A percentile compares a stretch with the other conserved stretches of the same genome.
Conservation (phyloP, 371 early-diverging fungal genomes). For the Circinella minor region DNA sequence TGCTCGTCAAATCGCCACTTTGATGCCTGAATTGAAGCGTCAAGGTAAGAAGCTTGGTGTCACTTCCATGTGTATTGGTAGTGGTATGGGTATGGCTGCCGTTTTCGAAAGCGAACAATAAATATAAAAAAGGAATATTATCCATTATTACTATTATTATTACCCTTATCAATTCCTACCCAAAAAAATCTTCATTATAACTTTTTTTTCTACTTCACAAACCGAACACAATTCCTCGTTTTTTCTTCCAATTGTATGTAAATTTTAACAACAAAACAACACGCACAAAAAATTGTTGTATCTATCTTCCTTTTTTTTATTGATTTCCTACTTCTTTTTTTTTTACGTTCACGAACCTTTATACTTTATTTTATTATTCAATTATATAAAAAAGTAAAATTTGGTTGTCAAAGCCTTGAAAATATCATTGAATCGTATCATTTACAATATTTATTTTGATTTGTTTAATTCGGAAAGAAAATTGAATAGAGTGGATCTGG, state of each 20-base stretch:
- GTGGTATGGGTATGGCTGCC: slow-evolving; percentile 97
- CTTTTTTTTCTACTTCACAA: too few species aligned
- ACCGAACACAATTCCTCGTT: neutral
- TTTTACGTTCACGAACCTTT: too few species aligned
- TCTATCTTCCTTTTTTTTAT: neutral
- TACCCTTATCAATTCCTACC: neutral
- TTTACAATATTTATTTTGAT: too few species aligned
- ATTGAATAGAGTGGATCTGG: too few species aligned
- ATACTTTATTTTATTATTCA: too few species aligned
- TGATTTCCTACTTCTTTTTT: too few species aligned
- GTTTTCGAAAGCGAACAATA: slow-evolving; percentile 86
- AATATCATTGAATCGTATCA: too few species aligned
- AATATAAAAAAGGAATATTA: neutral
- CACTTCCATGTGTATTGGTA: slow-evolving; percentile 95
- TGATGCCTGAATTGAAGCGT: slow-evolving; percentile 92
- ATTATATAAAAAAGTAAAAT: too few species aligned
- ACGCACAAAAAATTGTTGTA: neutral
- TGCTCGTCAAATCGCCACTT: slow-evolving; percentile 95
- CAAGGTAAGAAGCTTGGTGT: slow-evolving; percentile 87
- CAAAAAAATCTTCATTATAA: neutral
- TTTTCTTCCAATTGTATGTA: neutral
- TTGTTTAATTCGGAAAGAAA: neutral
- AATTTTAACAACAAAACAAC: neutral
- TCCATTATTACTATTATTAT: neutral
- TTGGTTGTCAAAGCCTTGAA: too few species aligned